A percentile compares a stretch with the other conserved stretches of the same genome.
phyloP scores from a whole-genome alignment of 257 asterid genomes.

The Verbascum thapsus region DNA sequence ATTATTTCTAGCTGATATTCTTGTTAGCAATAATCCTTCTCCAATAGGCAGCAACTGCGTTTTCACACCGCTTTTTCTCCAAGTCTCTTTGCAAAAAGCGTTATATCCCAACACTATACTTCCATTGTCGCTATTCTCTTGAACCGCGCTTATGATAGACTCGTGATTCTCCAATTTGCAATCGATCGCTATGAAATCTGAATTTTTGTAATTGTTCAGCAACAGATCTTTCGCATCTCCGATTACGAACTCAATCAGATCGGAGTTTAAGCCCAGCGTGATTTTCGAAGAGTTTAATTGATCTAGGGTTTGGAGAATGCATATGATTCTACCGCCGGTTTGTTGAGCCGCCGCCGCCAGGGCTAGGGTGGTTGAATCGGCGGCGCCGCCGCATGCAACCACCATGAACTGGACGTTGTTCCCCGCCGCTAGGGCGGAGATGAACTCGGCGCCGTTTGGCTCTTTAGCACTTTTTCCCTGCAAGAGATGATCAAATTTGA shows the following conservation, averaged over 20 bases:
- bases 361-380: slow-evolving; percentile 69
- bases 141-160: slow-evolving; percentile 43
- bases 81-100: slow-evolving; percentile 64
- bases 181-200: slow-evolving; percentile 74
- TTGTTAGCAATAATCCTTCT: slow-evolving; percentile 66
- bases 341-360: slow-evolving; percentile 78
- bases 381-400: slow-evolving; percentile 56
- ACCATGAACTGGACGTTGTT: slow-evolving; percentile 67
- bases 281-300: slow-evolving; percentile 40
- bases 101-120: slow-evolving; percentile 66
- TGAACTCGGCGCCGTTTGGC: slow-evolving; percentile 77
- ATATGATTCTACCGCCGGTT: slow-evolving; percentile 74
- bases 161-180: slow-evolving; percentile 68
- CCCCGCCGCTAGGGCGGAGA: slow-evolving; percentile 90
- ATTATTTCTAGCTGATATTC: no score
- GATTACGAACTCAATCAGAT: slow-evolving; percentile 44
- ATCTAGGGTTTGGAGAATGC: slow-evolving; percentile 55
- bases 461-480: slow-evolving; percentile 66
- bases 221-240: slow-evolving; percentile 55
- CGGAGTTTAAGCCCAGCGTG: slow-evolving; percentile 32
- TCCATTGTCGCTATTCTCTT: slow-evolving; percentile 32
- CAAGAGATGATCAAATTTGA: no score
- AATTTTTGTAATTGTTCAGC: slow-evolving; percentile 37
- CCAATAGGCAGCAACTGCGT: slow-evolving; percentile 79
- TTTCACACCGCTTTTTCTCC: slow-evolving; percentile 52